Evolutionary conservation across 345 rosid genomes (phyloP), one percentile per base, ranked within the genome.

Genomic region (Jatropha curcas): DNA sequence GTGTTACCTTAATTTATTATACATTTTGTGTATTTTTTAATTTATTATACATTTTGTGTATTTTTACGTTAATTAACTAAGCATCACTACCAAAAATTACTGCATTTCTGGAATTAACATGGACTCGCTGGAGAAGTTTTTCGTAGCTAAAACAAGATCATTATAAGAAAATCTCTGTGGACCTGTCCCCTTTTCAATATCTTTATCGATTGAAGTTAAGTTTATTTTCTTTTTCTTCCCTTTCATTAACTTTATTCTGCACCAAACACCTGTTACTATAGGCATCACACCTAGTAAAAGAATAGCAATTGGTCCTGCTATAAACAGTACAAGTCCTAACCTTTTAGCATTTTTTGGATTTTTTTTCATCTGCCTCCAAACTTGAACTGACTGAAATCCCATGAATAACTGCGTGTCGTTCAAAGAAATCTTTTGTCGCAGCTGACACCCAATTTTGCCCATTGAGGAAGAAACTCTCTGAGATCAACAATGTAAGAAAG

Each of bases 391-490:
- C 35, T 41, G 62, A 79, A 86, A 12, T 78, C 83, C 90, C 90
- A 86, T 0, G 85, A 76, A 2, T 72, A 51, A 88, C 75, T 13
- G 39, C 75, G 33, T 84, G 83, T 17, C 74, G 56, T 31, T 77
- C 79, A 0, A 52, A 39, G 7, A 0, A 0, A 0, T 4, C 0
- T 51, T 85, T 72, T 30, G 87, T 71, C 1, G 89, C 80, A 0
- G 90, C 90, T 4, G 87, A 51, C 81, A 83, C 5, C 92, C 90
- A 4, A 88, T 46, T 0, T 77, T 78, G 9, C 82, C 81, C 73
- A 76, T 64, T 86, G 68, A 12, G 87, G 85, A 34, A 86, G 71
- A 65, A 80, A 74, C n/a, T 35, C 71, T 64, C 57, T 61, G 28
- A 88, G 76, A 82, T 86, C 86, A n/a, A 88, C 76, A 41, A 71